Conservation (phyloP, 2,329 filamentous ascomycete species). For the Ophiostoma australiae region DNA sequence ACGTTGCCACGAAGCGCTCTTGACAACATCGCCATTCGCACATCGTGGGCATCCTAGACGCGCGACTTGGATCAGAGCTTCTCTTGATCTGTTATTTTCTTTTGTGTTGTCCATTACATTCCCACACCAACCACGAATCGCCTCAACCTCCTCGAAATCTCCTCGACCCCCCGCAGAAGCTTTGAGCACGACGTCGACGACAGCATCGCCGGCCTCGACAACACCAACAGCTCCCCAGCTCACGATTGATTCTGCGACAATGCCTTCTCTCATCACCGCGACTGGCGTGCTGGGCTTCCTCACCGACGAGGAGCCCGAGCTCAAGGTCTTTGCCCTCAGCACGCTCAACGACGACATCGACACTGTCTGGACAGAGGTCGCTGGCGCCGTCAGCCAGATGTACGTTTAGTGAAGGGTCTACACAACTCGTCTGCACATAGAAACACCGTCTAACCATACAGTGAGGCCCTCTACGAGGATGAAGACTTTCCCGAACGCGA, state of each 20-base stretch:
- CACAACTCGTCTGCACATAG: not conserved
- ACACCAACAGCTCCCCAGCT: not conserved
- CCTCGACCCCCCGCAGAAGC: slow-evolving; percentile 7
- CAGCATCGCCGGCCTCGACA: not conserved
- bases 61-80: not conserved
- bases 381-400: slow-evolving; percentile 89
- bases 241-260: slow-evolving; percentile 37
- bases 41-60: not conserved
- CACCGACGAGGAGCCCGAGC: slow-evolving; percentile 86
- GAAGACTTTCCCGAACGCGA: slow-evolving; percentile 89
- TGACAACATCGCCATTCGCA: not conserved
- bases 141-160: not conserved
- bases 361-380: slow-evolving; percentile 95
- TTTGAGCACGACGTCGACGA: not conserved
- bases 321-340: slow-evolving; percentile 92
- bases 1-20: not conserved
- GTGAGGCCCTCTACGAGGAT: slow-evolving; percentile 96
- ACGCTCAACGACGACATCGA: slow-evolving; percentile 95
- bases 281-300: slow-evolving; percentile 93
- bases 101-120: not conserved
- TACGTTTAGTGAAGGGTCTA: slow-evolving; percentile 39
- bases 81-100: not conserved
- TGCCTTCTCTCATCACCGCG: slow-evolving; percentile 92
- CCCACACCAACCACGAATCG: not conserved
- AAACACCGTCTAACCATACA: slow-evolving; percentile 37